Evolutionary conservation across 1,284 basidiomycete genomes (phyloP).

Genomic region (Bondarzewia mesenterica): DNA sequence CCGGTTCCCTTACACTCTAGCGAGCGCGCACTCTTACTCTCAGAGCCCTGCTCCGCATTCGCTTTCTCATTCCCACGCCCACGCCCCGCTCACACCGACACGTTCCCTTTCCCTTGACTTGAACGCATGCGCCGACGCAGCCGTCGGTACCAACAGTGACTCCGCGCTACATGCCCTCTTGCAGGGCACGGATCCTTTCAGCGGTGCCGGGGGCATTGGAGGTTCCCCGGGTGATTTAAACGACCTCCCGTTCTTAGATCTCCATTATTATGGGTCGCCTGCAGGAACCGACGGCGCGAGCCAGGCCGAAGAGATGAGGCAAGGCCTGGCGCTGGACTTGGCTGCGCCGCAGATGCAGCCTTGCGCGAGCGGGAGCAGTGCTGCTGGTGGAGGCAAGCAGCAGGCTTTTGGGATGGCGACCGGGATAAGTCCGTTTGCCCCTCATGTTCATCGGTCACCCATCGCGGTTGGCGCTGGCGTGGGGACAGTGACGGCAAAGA

Average conservation of each 20-base stretch:
- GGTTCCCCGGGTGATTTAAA: constrained; percentile 14
- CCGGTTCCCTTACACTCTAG: constrained; percentile 15
- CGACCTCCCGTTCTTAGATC: constrained; percentile 61
- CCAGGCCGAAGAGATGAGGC: constrained; percentile 22
- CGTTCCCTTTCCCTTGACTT: constrained; percentile 15
- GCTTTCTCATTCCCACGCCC: constrained; percentile 9
- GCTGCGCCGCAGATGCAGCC: constrained; percentile 34
- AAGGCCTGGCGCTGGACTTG: constrained; percentile 59
- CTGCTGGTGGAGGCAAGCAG: neutral
- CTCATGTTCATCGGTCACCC: too few relatives aligned
- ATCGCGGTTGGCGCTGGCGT: constrained; percentile 9
- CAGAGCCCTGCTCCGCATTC: neutral
- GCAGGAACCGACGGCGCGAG: neutral
- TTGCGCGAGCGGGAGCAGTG: constrained; percentile 6
- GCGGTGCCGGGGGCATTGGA: neutral
- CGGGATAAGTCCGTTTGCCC: too few relatives aligned
- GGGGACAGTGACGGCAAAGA: constrained; percentile 14
- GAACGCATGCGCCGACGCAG: neutral
- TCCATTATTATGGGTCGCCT: constrained; percentile 41
- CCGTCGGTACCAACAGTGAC: neutral
- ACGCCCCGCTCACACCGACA: constrained; percentile 23
- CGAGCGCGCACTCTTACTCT: neutral
- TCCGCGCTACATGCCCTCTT: constrained; percentile 17
- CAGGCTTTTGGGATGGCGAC: constrained; percentile 7
- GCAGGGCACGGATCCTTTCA: constrained; percentile 4